These are phyloP conservation scores for Saturnispora quitensis DNA, from an alignment of 805 yeast genomes.

Conservation along the genomic window DNA sequence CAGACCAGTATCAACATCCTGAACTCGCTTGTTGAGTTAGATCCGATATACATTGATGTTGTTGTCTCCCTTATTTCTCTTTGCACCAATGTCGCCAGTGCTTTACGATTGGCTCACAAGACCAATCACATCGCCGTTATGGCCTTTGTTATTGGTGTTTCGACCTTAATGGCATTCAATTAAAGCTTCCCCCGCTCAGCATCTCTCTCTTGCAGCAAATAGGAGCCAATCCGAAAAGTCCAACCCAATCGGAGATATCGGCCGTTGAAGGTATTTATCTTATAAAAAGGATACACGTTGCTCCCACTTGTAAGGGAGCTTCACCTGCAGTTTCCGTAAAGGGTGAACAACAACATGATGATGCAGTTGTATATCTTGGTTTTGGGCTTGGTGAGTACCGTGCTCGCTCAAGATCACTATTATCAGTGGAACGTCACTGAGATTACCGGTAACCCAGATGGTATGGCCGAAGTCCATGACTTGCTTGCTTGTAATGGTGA, in stretches of 20 bases:
- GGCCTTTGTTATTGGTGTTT: not conserved
- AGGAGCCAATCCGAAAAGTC: not conserved
- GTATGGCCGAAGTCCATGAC: conserved; percentile 30
- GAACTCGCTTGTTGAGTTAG: not conserved
- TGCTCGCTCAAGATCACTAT: conserved; percentile 30
- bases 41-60: not conserved
- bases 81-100: not conserved
- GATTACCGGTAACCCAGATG: conserved; percentile 56
- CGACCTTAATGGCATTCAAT: conserved; percentile 2
- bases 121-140: not conserved
- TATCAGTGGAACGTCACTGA: conserved; percentile 59
- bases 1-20: not conserved
- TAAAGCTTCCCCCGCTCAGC: not conserved
- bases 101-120: not conserved
- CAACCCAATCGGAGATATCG: conserved; percentile 3
- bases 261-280: not conserved
- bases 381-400: not conserved
- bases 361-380: not conserved
- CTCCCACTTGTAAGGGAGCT: not conserved
- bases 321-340: not conserved
- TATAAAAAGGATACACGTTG: not conserved
- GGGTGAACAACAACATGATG: not conserved
- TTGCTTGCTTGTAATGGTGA: conserved; percentile 43
- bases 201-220: not conserved
- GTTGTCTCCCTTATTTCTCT: conserved; percentile 1